Percentiles rank a stretch among this genome's conserved stretches.
Evolutionary conservation across 306 rosid genomes (phyloP).

Genomic region (Vigna unguiculata): DNA sequence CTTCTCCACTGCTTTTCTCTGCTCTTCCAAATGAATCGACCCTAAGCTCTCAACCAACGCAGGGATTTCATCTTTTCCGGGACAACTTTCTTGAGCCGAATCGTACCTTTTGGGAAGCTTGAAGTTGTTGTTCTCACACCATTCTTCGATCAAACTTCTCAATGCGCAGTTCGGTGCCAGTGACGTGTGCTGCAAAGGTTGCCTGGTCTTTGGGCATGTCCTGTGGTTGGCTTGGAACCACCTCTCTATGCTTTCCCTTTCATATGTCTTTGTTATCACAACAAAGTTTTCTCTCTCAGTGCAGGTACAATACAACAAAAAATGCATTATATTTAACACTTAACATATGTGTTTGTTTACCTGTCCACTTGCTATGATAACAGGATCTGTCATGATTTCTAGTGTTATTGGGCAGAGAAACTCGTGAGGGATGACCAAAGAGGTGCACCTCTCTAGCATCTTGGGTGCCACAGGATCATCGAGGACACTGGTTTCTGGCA

Average conservation of each 20-base stretch:
- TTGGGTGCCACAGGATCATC: constrained; percentile 57
- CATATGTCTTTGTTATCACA: constrained; percentile 66
- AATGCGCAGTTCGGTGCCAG: constrained; percentile 56
- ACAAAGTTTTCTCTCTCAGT: constrained; percentile 16
- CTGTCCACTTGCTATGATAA: constrained; percentile 88
- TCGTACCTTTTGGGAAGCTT: constrained; percentile 59
- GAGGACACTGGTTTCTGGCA: constrained; percentile 55
- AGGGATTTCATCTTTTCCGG: constrained; percentile 56
- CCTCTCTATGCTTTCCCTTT: constrained; percentile 84
- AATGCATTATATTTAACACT: too few relatives aligned
- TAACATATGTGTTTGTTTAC: too few relatives aligned
- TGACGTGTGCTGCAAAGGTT: constrained; percentile 42
- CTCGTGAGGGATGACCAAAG: constrained; percentile 85
- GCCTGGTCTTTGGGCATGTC: constrained; percentile 58
- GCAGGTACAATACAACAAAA: too few relatives aligned
- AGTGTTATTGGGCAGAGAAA: constrained; percentile 88
- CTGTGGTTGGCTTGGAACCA: constrained; percentile 74
- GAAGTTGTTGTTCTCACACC: constrained; percentile 75
- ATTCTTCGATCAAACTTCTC: constrained; percentile 65
- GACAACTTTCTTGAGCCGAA: constrained; percentile 44
- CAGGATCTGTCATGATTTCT: constrained; percentile 94
- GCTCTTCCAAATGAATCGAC: constrained; percentile 61
- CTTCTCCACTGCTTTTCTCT: constrained; percentile 70
- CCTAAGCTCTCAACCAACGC: constrained; percentile 59
- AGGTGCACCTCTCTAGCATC: constrained; percentile 54